Percentiles rank a stretch among this genome's conserved stretches.
Evolutionary conservation across 345 rosid species (phyloP).

Genomic region (Eutrema japonicum): DNA sequence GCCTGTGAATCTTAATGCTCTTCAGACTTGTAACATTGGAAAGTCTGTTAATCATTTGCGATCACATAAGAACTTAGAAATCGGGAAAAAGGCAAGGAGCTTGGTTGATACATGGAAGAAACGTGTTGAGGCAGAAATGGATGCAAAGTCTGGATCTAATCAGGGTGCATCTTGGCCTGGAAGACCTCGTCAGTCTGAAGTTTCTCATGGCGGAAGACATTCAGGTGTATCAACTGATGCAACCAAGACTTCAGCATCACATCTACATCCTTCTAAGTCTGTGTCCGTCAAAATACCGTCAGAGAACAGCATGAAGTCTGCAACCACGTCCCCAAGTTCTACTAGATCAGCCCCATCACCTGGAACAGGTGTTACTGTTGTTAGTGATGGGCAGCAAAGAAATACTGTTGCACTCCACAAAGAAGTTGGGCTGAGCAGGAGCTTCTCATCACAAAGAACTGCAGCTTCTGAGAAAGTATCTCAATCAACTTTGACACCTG

Average conservation of each 20-base stretch:
- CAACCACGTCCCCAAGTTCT: slow-evolving; percentile 57
- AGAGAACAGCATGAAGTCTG: slow-evolving; percentile 57
- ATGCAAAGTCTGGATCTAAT: slow-evolving; percentile 73
- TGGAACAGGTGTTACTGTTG: slow-evolving; percentile 45
- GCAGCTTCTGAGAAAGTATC: slow-evolving; percentile 59
- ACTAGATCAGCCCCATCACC: slow-evolving; percentile 56
- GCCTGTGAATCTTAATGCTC: slow-evolving; percentile 90
- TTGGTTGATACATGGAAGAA: slow-evolving; percentile 98
- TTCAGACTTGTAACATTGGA: slow-evolving; percentile 90
- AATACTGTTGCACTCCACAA: slow-evolving; percentile 51
- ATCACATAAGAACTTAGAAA: slow-evolving; percentile 74
- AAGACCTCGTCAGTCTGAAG: slow-evolving; percentile 68
- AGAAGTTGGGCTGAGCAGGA: slow-evolving; percentile 60
- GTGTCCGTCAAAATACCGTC: slow-evolving; percentile 57
- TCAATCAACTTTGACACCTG: slow-evolving; percentile 54
- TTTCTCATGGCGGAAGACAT: slow-evolving; percentile 63
- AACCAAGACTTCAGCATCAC: slow-evolving; percentile 58
- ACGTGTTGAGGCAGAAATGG: slow-evolving; percentile 97
- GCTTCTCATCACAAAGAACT: slow-evolving; percentile 53
- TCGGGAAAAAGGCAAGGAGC: slow-evolving; percentile 90
- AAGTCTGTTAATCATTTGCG: slow-evolving; percentile 93
- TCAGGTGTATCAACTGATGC: slow-evolving; percentile 66
- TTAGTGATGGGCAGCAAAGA: slow-evolving; percentile 62
- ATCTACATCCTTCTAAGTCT: slow-evolving; percentile 64
- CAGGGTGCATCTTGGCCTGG: slow-evolving; percentile 71